Base-by-base conservation (phyloP, 176 grass and related monocot species). In the Themeda triandra region DNA sequence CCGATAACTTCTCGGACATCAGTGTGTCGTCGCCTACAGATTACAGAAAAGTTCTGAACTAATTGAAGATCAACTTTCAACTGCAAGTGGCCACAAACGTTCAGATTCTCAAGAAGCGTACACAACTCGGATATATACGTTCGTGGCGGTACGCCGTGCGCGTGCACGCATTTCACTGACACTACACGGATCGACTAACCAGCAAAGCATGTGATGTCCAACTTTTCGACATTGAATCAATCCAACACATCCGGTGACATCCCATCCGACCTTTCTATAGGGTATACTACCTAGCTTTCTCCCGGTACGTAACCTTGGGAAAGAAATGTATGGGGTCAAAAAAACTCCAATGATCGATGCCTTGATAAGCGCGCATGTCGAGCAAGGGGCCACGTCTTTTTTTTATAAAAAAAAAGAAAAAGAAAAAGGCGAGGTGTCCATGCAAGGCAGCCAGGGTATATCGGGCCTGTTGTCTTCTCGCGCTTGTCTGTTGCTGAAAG, bases 401-500 rank as follows among this genome's bases (percentile, higher is more conserved):
- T 33, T 2, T 33, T 35, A 35, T 35, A 35, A 12, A 44, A 45
- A 58, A 58, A 23, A 51, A 56, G 18, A 56, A 58, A n/a, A 60
- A 67, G 5, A 37, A 8, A 40, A 90, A 10, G 70, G 76, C 27
- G 79, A 78, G 58, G 79, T 35, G 35, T 8, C 24, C 18, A 90
- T 87, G 60, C 80, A 86, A 62, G 80, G 80, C 84, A 59, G 79
- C 84, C 71, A 69, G 77, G 80, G 80, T 71, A 83, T 67, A 86
- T 40, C 79, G 23, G 17, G 76, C 54, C 36, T 33, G 66, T 79
- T 78, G 88, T 82, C 78, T 24, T 54, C 84, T 90, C 74, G 80
- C 75, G 14, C 86, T 83, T 90, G 88, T 90, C 80, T 65, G 75
- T 83, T 60, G 88, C 84, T 69, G 74, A 66, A 46, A 75, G 88